Evolutionary conservation across 306 rosid species (phyloP).

Genomic region (barrel medic (Medicago truncatula)): DNA sequence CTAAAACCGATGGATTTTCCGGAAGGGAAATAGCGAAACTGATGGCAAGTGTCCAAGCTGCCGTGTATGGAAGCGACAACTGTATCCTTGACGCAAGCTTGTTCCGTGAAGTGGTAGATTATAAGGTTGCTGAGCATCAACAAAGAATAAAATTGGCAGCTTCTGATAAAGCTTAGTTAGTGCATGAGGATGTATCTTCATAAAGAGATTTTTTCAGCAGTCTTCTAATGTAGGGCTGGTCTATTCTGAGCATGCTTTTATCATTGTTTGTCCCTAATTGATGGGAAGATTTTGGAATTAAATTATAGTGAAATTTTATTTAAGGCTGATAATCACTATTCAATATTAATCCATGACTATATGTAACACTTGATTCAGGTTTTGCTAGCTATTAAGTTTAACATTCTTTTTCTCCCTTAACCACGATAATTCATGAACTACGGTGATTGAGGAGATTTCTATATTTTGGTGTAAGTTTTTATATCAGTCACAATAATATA

Average conservation of each 20-base stretch:
- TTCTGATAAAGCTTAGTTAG: slow-evolving; percentile 48
- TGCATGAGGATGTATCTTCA: slow-evolving; percentile 22
- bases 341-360: neutral
- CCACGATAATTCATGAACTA: neutral
- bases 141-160: slow-evolving; percentile 85
- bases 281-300: slow-evolving; percentile 53
- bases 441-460: neutral
- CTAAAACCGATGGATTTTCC: slow-evolving; percentile 84
- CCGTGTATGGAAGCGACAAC: slow-evolving; percentile 85
- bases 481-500: neutral
- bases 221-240: slow-evolving; percentile 35
- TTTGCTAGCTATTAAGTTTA: slow-evolving; percentile 6
- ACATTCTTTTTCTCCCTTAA: slow-evolving; percentile 1
- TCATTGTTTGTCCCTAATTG: slow-evolving; percentile 47
- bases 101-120: slow-evolving; percentile 91
- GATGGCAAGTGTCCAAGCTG: slow-evolving; percentile 97
- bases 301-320: slow-evolving; percentile 18
- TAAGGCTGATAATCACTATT: slow-evolving; percentile 19
- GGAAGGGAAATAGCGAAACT: slow-evolving; percentile 96
- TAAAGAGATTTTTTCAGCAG: slow-evolving; percentile 25
- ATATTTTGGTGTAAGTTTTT: neutral
- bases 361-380: neutral
- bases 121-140: slow-evolving; percentile 95
- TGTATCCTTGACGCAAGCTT: slow-evolving; percentile 83
- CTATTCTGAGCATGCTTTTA: slow-evolving; percentile 41